Base-by-base conservation (phyloP, 257 asterid genomes). In the Plantago ovata region DNA sequence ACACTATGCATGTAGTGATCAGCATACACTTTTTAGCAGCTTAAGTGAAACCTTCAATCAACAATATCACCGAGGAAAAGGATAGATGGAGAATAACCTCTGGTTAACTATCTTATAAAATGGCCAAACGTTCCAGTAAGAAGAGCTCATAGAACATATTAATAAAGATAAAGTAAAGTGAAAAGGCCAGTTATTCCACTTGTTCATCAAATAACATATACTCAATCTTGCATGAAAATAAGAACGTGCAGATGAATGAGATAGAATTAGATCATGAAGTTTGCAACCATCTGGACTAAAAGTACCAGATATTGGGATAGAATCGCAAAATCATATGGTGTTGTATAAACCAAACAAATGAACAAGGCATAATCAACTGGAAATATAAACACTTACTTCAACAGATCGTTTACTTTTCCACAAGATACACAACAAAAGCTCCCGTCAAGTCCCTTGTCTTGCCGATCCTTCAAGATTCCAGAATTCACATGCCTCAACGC, bases 361-460 rank as follows among this genome's bases (percentile, higher is more conserved):
- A 9, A 49, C 12, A 23, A 12, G 23, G 23, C 21, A 6, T 20
- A 48, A 20, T 18, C 54, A 48, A 20, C 6, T 36, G 13, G 42
- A 41, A 58, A 52, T 54, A n/a, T 51, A 57, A 58, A 62, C 10
- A 53, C 58, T 72, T 84, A 92, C 98, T 95, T 72, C 9, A 92
- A 81, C 62, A 81, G 66, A 76, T 92, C 98, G 59, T 92, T 92
- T 68, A 78, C 77, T 79, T 85, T 92, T 23, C 95, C 94, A 65
- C 98, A 92, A 61, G 83, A 79, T 13, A 86, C 81, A 56, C 98
- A 92, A 65, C 72, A 68, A 75, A 88, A 92, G 77, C 87, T 84
- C 72, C 95, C 97, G 55, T 88, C 91, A 10, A 85, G 83, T 38
- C 82, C 79, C 60, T 71, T 75, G 66, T 81, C 92, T 74, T 63